Conservation (phyloP, 441 rosid species). For the Gossypium trilobum region DNA sequence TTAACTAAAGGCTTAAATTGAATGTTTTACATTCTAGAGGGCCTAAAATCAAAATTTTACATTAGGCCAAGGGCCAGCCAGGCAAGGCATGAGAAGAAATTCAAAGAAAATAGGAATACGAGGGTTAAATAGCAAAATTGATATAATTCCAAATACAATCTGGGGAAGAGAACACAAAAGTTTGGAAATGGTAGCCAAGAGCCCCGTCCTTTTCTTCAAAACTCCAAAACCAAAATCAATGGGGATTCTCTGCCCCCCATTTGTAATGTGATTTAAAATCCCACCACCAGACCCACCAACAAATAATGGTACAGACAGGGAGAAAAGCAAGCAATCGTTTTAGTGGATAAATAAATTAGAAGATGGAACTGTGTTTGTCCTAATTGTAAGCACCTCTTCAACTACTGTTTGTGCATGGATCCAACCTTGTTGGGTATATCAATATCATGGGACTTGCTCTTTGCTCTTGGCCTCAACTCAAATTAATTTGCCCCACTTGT, state of each 20-base stretch:
- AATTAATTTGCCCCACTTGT: slow-evolving; percentile 21
- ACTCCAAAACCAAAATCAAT: slow-evolving; percentile 44
- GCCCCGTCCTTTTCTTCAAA: slow-evolving; percentile 29
- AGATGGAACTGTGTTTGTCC: slow-evolving; percentile 44
- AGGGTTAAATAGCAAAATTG: neutral
- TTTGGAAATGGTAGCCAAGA: slow-evolving; percentile 20
- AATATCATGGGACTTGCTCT: slow-evolving; percentile 33
- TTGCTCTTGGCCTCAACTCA: slow-evolving; percentile 24
- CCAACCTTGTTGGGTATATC: slow-evolving; percentile 52
- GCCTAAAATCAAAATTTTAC: too few species aligned
- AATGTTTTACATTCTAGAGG: too few species aligned
- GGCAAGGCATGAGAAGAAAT: too few species aligned
- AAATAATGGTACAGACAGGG: slow-evolving; percentile 38
- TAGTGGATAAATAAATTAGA: slow-evolving; percentile 33
- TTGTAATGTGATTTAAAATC: slow-evolving; percentile 25
- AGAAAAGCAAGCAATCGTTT: slow-evolving; percentile 28
- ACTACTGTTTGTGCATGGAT: slow-evolving; percentile 26
- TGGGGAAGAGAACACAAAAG: slow-evolving; percentile 14
- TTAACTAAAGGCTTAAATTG: too few species aligned
- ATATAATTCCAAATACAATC: neutral
- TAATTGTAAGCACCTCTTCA: slow-evolving; percentile 17
- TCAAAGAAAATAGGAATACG: too few species aligned
- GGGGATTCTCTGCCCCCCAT: slow-evolving; percentile 56
- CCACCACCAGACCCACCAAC: slow-evolving; percentile 46
- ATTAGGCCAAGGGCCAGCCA: too few species aligned